Conservation (phyloP, 805 yeast species). For the Myxozyma mucilagina region DNA sequence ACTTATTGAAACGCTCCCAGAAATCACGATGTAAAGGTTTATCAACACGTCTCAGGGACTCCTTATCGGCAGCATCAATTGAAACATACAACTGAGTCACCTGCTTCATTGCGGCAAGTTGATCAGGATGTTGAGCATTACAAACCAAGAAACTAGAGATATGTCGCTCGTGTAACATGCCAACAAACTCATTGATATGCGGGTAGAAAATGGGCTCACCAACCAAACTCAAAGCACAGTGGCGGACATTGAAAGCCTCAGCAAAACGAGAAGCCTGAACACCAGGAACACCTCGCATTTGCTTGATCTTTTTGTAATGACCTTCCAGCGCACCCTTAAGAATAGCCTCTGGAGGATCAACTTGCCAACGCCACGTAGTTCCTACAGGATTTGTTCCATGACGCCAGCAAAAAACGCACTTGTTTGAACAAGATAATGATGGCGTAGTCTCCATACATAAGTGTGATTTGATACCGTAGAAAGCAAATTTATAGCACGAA, state of each 20-base stretch:
- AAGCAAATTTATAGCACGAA: conserved; percentile 88
- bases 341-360: conserved; percentile 83
- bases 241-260: conserved; percentile 85
- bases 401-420: conserved; percentile 96
- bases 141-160: conserved; percentile 89
- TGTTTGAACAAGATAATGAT: conserved; percentile 87
- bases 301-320: conserved; percentile 88
- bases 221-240: conserved; percentile 88
- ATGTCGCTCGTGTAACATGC: conserved; percentile 72
- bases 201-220: conserved; percentile 97
- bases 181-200: conserved; percentile 79
- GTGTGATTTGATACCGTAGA: conserved; percentile 87
- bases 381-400: conserved; percentile 98
- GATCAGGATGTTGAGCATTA: conserved; percentile 94
- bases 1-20: conserved; percentile 83
- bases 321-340: conserved; percentile 83
- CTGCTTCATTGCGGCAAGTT: conserved; percentile 62
- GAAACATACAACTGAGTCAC: conserved; percentile 92
- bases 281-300: conserved; percentile 95
- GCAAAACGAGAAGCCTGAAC: conserved; percentile 85
- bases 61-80: conserved; percentile 88
- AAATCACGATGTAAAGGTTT: conserved; percentile 86
- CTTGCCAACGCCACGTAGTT: conserved; percentile 95
- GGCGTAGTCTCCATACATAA: conserved; percentile 97
- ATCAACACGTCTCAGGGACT: conserved; percentile 77